Evolutionary conservation across 2,329 filamentous ascomycete species (phyloP), one percentile per base, ranked within the genome.

Genomic region (Botrytis fabae): DNA sequence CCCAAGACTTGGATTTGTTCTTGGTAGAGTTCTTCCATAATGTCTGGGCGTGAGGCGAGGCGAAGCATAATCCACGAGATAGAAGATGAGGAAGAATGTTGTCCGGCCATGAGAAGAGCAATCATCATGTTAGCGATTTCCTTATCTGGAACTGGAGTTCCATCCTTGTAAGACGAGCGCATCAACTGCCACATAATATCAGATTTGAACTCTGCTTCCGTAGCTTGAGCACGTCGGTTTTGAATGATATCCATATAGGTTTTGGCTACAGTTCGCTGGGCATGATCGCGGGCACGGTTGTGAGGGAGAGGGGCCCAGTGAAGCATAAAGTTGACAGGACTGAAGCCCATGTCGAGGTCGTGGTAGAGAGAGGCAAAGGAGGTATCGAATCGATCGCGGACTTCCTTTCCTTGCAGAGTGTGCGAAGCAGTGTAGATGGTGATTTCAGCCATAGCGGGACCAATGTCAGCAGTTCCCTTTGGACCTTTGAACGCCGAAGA

Each of bases 51-150:
- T 74, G 91, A 88, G 40, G 94, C 93, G 54, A 97, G 89, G 76
- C 91, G 92, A 59, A 97, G 87, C 81, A 96, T 87, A 79, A 97
- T 94, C 93, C 94, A 97, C 57, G 93, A 89, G 79, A 90, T 91
- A 57, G 93, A 95, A 32, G 93, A 94, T 6, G 93, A 93, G 2
- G 93, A 95, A 2, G 92, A 95, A 85, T 97, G 94, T 81, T 97
- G 94, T 72, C 94, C 94, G 74, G 93, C 94, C 93, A 97, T 97
- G 75, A 97, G 89, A 35, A 97, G 87, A 9, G 93, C 93, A 82
- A 97, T 97, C 93, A 97, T 95, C 89, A 97, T 95, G 83, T 96
- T 92, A 35, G 94, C 93, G 73, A 97, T 88, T 82, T 97, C 93
- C 79, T 92, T 87, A 80, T 97, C 94, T 25, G 94, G 92, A n/a